Base-by-base conservation (phyloP, 257 asterid genomes). In the Solanum arcanum region DNA sequence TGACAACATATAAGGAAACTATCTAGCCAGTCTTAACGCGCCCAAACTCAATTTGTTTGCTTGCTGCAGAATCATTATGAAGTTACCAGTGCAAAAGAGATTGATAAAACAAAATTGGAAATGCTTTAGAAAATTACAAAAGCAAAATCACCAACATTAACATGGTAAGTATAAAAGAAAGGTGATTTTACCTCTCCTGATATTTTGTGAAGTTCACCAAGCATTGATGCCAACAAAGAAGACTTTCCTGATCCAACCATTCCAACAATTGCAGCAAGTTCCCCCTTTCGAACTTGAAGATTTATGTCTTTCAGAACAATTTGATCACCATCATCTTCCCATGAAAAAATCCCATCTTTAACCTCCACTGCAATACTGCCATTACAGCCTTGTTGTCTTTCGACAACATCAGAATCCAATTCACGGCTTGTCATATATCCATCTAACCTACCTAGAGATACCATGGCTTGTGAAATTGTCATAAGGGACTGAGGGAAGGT, bases 211-310 rank as follows among this genome's bases (percentile, higher is more conserved):
- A 95, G 94, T 89, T 95, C 98, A 23, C 98, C 98, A 6, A 95
- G 95, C 80, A 94, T 90, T 14, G 96, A 88, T 60, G 97, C 96
- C 83, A 95, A 74, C 39, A 95, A 81, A 44, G 98, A 94, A 70
- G 98, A 94, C 70, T 95, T 95, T 74, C 97, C 98, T 1, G 98
- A 95, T 87, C 97, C 98, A 69, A 95, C 98, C 3, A 93, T 95
- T 77, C 98, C 98, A 87, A 95, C 97, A 87, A 95, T 89, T 18
- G 98, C 97, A 10, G 97, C 94, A 35, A 95, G 92, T 91, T 95
- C 92, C n/a, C 98, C 97, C 91, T 90, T 94, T 89, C 27, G 92
- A 8, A 95, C 89, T 90, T 92, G 90, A 20, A 95, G 88, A 35
- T 88, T 89, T 77, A 95, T 14, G 83, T 89, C 88, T 83, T 90